phyloP scores from a whole-genome alignment of 2,329 filamentous ascomycete genomes.

The Fusarium anthophilum region DNA sequence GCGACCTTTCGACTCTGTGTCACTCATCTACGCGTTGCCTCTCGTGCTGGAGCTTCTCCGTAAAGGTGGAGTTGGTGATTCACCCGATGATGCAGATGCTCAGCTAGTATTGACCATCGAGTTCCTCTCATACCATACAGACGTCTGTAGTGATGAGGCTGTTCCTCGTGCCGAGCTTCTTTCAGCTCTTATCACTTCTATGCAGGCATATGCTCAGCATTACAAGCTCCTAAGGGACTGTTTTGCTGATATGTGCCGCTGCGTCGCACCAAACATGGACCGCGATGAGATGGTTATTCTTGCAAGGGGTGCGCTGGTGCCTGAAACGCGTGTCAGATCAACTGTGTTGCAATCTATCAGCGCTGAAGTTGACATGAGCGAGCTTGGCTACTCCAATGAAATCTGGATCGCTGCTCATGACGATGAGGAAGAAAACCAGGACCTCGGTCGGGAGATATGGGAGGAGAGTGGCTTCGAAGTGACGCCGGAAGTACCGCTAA shows the following conservation, averaged over 20 bases:
- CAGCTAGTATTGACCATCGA: constrained; percentile 91
- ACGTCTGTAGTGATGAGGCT: constrained; percentile 76
- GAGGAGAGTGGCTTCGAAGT: constrained; percentile 87
- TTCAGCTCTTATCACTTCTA: constrained; percentile 76
- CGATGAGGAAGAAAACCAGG: constrained; percentile 85
- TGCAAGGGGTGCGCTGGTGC: constrained; percentile 80
- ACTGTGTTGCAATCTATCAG: constrained; percentile 90
- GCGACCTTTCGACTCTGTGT: constrained; percentile 89
- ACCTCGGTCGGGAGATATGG: constrained; percentile 89
- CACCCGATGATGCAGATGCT: constrained; percentile 83
- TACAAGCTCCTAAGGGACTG: constrained; percentile 96
- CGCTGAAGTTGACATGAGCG: constrained; percentile 89
- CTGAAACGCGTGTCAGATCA: constrained; percentile 81
- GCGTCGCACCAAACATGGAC: constrained; percentile 82
- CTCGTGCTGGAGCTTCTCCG: constrained; percentile 82
- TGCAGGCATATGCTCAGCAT: constrained; percentile 91
- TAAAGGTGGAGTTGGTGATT: constrained; percentile 78
- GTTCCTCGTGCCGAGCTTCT: constrained; percentile 82
- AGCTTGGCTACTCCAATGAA: constrained; percentile 85
- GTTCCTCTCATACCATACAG: constrained; percentile 87
- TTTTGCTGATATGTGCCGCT: constrained; percentile 84
- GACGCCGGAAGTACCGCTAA: constrained; percentile 69
- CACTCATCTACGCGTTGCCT: constrained; percentile 87
- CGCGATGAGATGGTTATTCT: constrained; percentile 77
- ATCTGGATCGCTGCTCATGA: constrained; percentile 96